Base-by-base conservation (phyloP, 2,329 filamentous ascomycete species). In the Pezicula neosporulosa region DNA sequence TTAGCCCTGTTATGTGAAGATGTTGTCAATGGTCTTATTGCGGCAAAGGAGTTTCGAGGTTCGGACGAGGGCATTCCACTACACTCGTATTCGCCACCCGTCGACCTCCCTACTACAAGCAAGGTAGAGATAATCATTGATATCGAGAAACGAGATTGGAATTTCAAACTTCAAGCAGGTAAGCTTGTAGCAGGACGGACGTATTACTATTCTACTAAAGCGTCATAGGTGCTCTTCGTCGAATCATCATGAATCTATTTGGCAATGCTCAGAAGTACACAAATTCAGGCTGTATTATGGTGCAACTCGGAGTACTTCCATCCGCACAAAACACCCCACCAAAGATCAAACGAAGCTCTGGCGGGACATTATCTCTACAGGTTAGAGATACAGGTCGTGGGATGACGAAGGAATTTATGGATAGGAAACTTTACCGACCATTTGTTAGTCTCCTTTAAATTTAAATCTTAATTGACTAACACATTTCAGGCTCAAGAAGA, bases 221-320 rank as follows among this genome's bases (percentile, higher is more conserved):
- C 13, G 13, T 24, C 9, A 16, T 13, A 44, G 62, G 59, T 15
- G 62, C 62, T 4, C 43, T 62, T 13, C 57, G 57, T 19, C 47
- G 62, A 41, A 56, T 85, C 36, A 74, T 85, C 35, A 82, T 83
- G 78, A 84, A 84, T 47, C 60, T 83, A 1, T 77, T 83, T 39
- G 80, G 79, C 4, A 85, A 85, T 57, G 74, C 81, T 0, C 70
- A 84, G 57, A 84, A 84, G 60, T 85, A 83, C 49, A 84, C 80
- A 0, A 67, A 73, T 1, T 61, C 67, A 0, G 81, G 81, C 1
- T 74, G 69, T 46, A 74, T 84, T 4, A 68, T 72, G 7, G 68
- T 80, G 3, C 66, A 63, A 10, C 57, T 63, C 16, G n/a, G 51
- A 16, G 48, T 59, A 15, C 55, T 76, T 35, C 48, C 52, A 38